phyloP scores from a whole-genome alignment of 2,329 filamentous ascomycete genomes.

The Colletotrichum sp. region DNA sequence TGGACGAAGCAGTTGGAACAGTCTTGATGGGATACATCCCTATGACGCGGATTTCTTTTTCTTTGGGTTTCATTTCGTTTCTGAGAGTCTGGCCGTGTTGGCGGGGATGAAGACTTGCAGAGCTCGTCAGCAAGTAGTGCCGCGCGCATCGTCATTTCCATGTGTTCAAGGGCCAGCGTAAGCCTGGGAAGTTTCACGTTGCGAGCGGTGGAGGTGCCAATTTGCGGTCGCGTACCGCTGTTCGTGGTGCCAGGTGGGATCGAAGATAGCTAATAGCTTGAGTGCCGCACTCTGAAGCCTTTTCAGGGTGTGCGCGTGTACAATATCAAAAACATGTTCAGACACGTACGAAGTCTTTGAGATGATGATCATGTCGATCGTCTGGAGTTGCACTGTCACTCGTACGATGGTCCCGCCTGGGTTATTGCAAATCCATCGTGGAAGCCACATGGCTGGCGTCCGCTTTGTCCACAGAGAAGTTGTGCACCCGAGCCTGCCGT shows the following conservation, averaged over 20 bases:
- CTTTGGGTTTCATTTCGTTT: neutral
- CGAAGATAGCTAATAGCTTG: neutral
- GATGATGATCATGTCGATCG: neutral
- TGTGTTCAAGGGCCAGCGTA: neutral
- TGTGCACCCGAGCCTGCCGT: neutral
- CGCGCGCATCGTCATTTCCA: neutral
- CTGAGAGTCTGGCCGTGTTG: neutral
- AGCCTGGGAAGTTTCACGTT: neutral
- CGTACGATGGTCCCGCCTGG: neutral
- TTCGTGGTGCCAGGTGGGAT: neutral
- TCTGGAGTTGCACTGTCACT: neutral
- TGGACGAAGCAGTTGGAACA: neutral
- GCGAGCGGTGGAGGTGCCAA: neutral
- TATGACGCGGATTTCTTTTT: constrained; percentile 2
- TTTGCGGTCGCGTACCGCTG: neutral
- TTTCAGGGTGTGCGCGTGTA: neutral
- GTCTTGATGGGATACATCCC: constrained; percentile 3
- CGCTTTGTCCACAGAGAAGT: neutral
- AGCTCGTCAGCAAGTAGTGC: neutral
- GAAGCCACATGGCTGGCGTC: neutral
- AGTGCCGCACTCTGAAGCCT: neutral
- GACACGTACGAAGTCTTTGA: neutral
- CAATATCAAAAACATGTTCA: neutral
- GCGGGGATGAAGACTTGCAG: neutral
- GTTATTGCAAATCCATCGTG: neutral